Base-by-base conservation (phyloP, 106 monocot species). In the Acorus calamus region DNA sequence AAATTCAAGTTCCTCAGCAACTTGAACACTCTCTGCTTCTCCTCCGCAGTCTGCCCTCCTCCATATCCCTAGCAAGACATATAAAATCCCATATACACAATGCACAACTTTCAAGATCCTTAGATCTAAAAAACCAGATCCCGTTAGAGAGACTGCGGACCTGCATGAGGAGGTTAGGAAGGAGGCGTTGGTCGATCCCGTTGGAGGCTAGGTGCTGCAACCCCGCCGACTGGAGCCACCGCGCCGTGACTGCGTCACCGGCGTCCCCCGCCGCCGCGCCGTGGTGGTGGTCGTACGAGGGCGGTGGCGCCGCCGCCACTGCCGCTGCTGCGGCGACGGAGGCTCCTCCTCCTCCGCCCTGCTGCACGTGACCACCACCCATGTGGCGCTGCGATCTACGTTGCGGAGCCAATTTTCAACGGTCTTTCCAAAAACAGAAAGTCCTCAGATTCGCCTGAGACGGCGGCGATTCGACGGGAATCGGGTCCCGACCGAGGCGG, bases 181-280 rank as follows among this genome's bases (percentile, higher is more conserved):
- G 66, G 3, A 71, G 3, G 13, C 83, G 68, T 61, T 83, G 82
- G 61, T 86, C 89, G 13, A 74, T 28, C 28, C 28, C 28, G 28
- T 28, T 53, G 4, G 85, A 69, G 3, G 82, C 77, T 7, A 92
- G 81, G 62, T 87, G 92, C 79, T 92, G 91, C 59, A 92, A 66
- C 8, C 91, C 91, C 11, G 91, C 87, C 7, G 80, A 92, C 83
- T 92, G 91, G 46, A 92, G 77, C 91, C 91, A 92, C 69, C 86
- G 70, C 7, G 84, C 74, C 81, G 80, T 92, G 12, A 92, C 84
- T 4, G 84, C 92, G 14, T 92, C 87, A 52, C 77, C 69, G 9
- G 68, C 86, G 55, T 74, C 79, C 4, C 42, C 71, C 77, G 7
- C 28, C 7, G 43, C 53, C 4, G 55, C 70, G 47, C 53, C 69